A percentile compares a stretch with the other conserved stretches of the same genome.
Evolutionary conservation across 768 basidiomycete species (phyloP).

Genomic region (Podaxis pistillaris): DNA sequence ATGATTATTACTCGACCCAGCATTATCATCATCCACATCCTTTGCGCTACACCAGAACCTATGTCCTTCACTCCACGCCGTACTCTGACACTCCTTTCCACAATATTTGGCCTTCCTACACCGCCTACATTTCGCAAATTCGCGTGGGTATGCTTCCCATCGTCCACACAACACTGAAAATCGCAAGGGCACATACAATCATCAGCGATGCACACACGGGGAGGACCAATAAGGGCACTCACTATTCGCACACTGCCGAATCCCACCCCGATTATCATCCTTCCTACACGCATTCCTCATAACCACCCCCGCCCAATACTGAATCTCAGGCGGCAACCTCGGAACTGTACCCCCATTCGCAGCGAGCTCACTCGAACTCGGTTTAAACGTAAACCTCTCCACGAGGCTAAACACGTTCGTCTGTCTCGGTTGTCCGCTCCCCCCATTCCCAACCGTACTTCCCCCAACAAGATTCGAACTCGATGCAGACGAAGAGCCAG

Average conservation of each 20-base stretch:
- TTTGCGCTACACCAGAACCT: slow-evolving; percentile 88
- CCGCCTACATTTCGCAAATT: slow-evolving; percentile 95
- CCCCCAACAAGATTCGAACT: background rate
- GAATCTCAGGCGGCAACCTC: slow-evolving; percentile 82
- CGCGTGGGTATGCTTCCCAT: slow-evolving; percentile 90
- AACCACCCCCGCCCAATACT: slow-evolving; percentile 99
- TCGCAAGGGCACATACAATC: slow-evolving; percentile 5
- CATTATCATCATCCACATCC: slow-evolving; percentile 45
- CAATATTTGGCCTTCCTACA: slow-evolving; percentile 99
- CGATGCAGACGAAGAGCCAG: slow-evolving; percentile 7
- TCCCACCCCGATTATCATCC: slow-evolving; percentile 90
- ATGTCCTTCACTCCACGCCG: slow-evolving; percentile 95
- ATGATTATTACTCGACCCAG: slow-evolving; percentile 17
- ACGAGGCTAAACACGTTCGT: slow-evolving; percentile 96
- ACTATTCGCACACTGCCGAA: slow-evolving; percentile 97
- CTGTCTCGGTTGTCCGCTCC: slow-evolving; percentile 37
- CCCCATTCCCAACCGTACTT: background rate
- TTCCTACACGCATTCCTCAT: slow-evolving; percentile 99
- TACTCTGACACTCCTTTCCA: slow-evolving; percentile 95
- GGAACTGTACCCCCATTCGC: slow-evolving; percentile 23
- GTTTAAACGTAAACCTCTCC: slow-evolving; percentile 94
- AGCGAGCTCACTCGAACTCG: slow-evolving; percentile 61
- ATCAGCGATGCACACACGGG: background rate
- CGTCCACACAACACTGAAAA: slow-evolving; percentile 84
- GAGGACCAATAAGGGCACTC: slow-evolving; percentile 26